Conservation (phyloP, 2,329 filamentous ascomycete genomes). For the Sarocladiaceae sp. region DNA sequence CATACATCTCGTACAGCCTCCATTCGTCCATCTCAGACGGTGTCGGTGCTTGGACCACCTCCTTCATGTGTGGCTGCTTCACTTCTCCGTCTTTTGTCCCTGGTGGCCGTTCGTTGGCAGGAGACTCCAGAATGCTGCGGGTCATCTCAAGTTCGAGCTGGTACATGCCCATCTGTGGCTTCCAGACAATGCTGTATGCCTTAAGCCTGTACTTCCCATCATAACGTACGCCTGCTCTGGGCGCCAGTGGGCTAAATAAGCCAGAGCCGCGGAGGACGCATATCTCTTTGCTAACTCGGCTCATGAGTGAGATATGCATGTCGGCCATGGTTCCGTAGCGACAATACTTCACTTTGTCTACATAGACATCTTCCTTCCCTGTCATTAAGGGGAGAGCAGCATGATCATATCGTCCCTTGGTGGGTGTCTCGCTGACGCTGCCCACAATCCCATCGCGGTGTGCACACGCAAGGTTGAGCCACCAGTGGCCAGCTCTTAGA, state of each 20-base stretch:
- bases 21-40: conserved; percentile 56
- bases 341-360: conserved; percentile 36
- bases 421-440: conserved; percentile 38
- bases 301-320: conserved; percentile 45
- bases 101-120: too few relatives aligned
- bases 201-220: conserved; percentile 53
- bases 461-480: conserved; percentile 52
- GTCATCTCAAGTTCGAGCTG: conserved; percentile 43
- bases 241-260: conserved; percentile 48
- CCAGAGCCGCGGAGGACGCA: conserved; percentile 48
- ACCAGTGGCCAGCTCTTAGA: conserved; percentile 41
- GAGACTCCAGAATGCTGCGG: conserved; percentile 26
- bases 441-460: conserved; percentile 51
- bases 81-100: neutral
- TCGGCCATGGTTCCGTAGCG: conserved; percentile 38
- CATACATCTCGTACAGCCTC: conserved; percentile 43
- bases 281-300: conserved; percentile 43
- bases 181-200: conserved; percentile 41
- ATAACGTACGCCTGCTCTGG: conserved; percentile 49
- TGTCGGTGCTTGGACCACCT: conserved; percentile 40
- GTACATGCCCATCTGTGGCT: conserved; percentile 34
- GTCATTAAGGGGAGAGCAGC: conserved; percentile 46
- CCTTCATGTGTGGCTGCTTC: conserved; percentile 26
- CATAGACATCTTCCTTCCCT: conserved; percentile 43
- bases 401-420: conserved; percentile 41